Conservation (phyloP, 129 eudicot genomes). For the Flaveria ramosissima region DNA sequence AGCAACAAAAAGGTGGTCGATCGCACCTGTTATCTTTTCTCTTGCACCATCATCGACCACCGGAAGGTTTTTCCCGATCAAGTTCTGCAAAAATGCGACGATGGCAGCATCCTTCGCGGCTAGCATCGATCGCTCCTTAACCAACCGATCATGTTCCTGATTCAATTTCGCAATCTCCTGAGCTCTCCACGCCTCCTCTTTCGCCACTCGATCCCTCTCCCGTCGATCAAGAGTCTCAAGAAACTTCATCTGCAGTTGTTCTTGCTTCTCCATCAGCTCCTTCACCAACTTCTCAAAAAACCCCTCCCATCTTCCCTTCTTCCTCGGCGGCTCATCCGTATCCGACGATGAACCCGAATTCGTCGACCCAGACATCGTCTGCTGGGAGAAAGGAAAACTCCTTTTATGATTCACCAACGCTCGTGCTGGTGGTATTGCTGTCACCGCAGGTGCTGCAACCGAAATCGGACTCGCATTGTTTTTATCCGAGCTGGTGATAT, state of each 20-base stretch:
- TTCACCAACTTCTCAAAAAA: conserved; percentile 50
- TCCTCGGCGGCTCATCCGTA: conserved; percentile 30
- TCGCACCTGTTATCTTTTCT: conserved; percentile 18
- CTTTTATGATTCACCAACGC: conserved; percentile 28
- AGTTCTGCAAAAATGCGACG: conserved; percentile 41
- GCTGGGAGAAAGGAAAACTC: conserved; percentile 30
- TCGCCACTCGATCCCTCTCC: conserved; percentile 49
- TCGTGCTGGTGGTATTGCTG: conserved; percentile 27
- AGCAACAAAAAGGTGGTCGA: neutral
- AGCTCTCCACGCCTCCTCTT: conserved; percentile 56
- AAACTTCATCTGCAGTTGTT: conserved; percentile 43
- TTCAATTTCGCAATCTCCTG: conserved; percentile 49
- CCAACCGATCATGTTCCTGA: conserved; percentile 47
- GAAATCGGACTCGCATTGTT: conserved; percentile 36
- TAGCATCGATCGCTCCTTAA: conserved; percentile 40
- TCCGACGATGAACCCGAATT: conserved; percentile 32
- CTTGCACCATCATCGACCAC: conserved; percentile 1
- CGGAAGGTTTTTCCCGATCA: conserved; percentile 31
- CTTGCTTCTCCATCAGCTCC: conserved; percentile 50
- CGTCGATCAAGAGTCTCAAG: conserved; percentile 49
- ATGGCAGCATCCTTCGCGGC: conserved; percentile 48
- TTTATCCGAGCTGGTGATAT: conserved; percentile 15
- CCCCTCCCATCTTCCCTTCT: conserved; percentile 41
- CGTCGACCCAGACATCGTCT: conserved; percentile 26
- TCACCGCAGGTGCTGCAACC: conserved; percentile 37